Percentiles rank a stretch among this genome's conserved stretches.
These are phyloP conservation scores for Lactifluus hygrophoroides DNA, from an alignment of 768 basidiomycete species.

Conservation along the genomic window DNA sequence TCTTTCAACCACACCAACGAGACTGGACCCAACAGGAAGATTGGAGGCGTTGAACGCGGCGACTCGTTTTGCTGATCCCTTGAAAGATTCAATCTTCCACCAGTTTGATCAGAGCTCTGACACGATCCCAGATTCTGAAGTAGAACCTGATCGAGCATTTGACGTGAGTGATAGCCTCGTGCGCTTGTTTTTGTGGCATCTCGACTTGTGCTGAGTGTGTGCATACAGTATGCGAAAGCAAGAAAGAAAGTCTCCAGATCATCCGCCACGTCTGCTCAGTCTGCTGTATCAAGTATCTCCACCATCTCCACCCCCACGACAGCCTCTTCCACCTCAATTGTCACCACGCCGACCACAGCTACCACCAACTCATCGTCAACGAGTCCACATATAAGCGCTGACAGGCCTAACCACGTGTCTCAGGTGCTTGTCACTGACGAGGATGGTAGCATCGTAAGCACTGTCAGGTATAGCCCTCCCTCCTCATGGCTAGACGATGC, in stretches of 20 bases:
- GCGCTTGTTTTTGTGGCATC: background rate
- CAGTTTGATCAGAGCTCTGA: constrained; percentile 2
- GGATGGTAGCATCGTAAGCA: background rate
- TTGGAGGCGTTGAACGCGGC: background rate
- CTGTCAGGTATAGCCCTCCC: background rate
- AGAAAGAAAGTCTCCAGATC: constrained; percentile 16
- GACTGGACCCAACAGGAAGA: background rate
- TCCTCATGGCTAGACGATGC: background rate
- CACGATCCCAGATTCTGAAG: constrained; percentile 16
- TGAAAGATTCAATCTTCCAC: background rate
- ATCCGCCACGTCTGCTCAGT: constrained; percentile 8
- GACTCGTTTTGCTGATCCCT: background rate
- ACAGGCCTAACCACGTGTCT: background rate
- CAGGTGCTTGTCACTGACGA: constrained; percentile 10
- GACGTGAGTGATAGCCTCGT: constrained; percentile 6
- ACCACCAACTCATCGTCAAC: constrained; percentile 14
- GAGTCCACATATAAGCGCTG: background rate
- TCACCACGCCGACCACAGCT: constrained; percentile 6
- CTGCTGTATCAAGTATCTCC: constrained; percentile 1
- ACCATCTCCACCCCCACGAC: constrained; percentile 9
- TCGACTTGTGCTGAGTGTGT: background rate
- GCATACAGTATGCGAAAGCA: constrained; percentile 5
- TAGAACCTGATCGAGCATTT: constrained; percentile 17
- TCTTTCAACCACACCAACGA: background rate
- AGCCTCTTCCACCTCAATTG: constrained; percentile 5